A percentile compares a stretch with the other conserved stretches of the same genome.
Conservation (phyloP, 2,329 filamentous ascomycete genomes). For the Cytospora chrysosperma region DNA sequence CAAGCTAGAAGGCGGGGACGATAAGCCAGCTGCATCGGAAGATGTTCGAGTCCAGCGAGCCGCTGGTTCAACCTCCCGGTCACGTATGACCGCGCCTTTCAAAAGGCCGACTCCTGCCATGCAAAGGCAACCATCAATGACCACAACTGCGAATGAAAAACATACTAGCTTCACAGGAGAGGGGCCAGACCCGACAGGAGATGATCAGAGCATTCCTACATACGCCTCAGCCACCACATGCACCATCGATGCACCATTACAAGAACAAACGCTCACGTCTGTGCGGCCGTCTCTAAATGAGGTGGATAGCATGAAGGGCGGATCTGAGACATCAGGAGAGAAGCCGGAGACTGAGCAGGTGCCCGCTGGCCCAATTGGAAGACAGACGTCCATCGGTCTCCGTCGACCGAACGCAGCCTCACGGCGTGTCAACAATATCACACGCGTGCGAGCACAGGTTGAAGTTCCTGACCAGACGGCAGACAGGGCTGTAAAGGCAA, state of each 20-base stretch:
- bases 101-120: background rate
- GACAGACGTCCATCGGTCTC: background rate
- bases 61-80: background rate
- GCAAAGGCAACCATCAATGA: background rate
- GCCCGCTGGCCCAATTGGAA: background rate
- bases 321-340: background rate
- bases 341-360: background rate
- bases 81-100: background rate
- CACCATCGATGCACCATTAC: no score
- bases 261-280: background rate
- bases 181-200: background rate
- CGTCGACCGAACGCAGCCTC: background rate
- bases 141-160: background rate
- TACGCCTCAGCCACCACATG: background rate
- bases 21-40: background rate
- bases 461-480: background rate
- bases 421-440: constrained; percentile 18
- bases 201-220: background rate
- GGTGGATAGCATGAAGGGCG: no score
- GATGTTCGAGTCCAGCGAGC: background rate
- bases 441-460: background rate
- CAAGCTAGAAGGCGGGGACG: background rate
- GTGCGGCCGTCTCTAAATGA: background rate
- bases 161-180: background rate
- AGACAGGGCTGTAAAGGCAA: background rate